A percentile compares a stretch with the other conserved stretches of the same genome.
Evolutionary conservation across 208 protist genomes (phyloP).

Genomic region (Trypanosoma congolense): DNA sequence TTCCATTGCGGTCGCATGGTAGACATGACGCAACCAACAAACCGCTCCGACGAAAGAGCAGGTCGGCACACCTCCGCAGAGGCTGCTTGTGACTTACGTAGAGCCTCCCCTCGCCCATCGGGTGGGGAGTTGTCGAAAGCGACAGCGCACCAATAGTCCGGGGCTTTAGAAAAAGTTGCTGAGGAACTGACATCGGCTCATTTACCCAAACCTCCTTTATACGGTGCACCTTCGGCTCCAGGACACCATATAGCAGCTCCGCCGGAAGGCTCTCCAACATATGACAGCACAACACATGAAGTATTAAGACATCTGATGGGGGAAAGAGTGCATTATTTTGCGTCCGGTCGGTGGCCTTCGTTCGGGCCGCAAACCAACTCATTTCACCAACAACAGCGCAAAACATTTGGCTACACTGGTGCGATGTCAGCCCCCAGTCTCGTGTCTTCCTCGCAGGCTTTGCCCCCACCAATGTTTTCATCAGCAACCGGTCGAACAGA

Average conservation of each 20-base stretch:
- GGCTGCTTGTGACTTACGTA: slow-evolving; percentile 6
- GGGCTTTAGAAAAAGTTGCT: slow-evolving; percentile 53
- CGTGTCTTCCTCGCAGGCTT: slow-evolving; percentile 18
- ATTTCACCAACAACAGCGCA: slow-evolving; percentile 76
- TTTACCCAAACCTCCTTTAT: slow-evolving; percentile 75
- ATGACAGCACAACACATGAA: slow-evolving; percentile 76
- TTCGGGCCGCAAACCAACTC: slow-evolving; percentile 79
- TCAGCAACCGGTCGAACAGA: slow-evolving; percentile 53
- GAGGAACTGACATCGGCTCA: slow-evolving; percentile 69
- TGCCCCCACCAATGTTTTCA: slow-evolving; percentile 31
- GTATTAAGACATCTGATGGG: slow-evolving; percentile 82
- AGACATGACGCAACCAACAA: slow-evolving; percentile 34
- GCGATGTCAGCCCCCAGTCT: slow-evolving; percentile 7
- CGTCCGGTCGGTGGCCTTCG: slow-evolving; percentile 75
- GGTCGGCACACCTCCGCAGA: slow-evolving; percentile 10
- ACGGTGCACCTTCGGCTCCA: slow-evolving; percentile 44
- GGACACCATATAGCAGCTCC: slow-evolving; percentile 51
- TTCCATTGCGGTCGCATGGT: slow-evolving; percentile 52
- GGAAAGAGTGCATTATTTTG: slow-evolving; percentile 90
- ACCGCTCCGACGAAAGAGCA: slow-evolving; percentile 23
- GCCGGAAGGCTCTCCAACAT: slow-evolving; percentile 71
- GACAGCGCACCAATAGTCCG: slow-evolving; percentile 49
- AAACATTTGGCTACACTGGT: slow-evolving; percentile 45
- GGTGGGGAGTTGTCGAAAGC: slow-evolving; percentile 24
- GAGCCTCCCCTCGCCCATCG: slow-evolving; percentile 10